A percentile compares a stretch with the other conserved stretches of the same genome.
phyloP scores from a whole-genome alignment of 2,329 filamentous ascomycete genomes.

The Blumeriella jaapii region DNA sequence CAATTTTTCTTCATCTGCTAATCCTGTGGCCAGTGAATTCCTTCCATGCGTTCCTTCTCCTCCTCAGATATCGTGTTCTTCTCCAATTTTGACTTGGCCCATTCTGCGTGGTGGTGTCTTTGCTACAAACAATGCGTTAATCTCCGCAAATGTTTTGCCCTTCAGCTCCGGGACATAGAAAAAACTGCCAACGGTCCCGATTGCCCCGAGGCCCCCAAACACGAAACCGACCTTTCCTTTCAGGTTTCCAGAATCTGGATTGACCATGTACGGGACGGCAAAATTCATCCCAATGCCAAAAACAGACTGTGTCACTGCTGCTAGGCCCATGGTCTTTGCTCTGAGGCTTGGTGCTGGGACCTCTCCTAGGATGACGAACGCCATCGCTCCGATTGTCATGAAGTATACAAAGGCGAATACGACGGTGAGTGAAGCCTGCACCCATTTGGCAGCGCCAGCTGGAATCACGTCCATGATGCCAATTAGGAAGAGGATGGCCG shows the following conservation, averaged over 20 bases:
- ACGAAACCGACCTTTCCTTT: conserved; percentile 32
- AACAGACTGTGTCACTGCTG: conserved; percentile 30
- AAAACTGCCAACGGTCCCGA: conserved; percentile 17
- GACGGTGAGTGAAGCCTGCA: conserved; percentile 29
- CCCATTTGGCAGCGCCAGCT: conserved; percentile 19
- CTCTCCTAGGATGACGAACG: conserved; percentile 32
- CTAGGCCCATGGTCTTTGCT: conserved; percentile 30
- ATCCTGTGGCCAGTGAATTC: neutral
- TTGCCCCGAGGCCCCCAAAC: conserved; percentile 32
- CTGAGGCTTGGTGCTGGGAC: conserved; percentile 29
- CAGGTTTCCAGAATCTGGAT: conserved; percentile 29
- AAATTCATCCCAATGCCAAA: conserved; percentile 26
- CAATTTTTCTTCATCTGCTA: conserved; percentile 2
- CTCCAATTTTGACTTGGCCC: conserved; percentile 5
- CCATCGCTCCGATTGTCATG: conserved; percentile 31
- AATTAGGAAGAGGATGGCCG: conserved; percentile 32
- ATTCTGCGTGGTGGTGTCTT: conserved; percentile 20
- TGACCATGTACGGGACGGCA: conserved; percentile 30
- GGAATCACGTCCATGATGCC: conserved; percentile 26
- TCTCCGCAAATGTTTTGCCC: conserved; percentile 71
- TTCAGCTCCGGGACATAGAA: conserved; percentile 69
- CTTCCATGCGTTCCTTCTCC: neutral
- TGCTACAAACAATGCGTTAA: conserved; percentile 63
- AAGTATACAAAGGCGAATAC: conserved; percentile 31
- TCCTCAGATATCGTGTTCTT: neutral